phyloP scores from a whole-genome alignment of 106 monocot genomes.

The Agapanthus africanus region DNA sequence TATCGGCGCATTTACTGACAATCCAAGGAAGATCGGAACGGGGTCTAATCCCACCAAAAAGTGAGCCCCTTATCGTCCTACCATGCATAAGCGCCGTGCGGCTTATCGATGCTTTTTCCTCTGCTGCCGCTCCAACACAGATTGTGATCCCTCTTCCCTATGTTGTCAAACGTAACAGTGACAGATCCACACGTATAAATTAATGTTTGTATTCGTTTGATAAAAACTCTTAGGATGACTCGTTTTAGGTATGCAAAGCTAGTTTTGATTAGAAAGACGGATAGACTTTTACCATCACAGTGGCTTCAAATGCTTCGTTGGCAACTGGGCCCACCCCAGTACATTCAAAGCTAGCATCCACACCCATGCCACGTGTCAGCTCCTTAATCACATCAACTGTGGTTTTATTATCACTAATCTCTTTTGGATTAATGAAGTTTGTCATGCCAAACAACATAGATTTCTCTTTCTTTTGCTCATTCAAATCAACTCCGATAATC shows the following conservation, averaged over 20 bases:
- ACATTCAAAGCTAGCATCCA: slow-evolving; percentile 11
- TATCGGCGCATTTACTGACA: slow-evolving; percentile 3
- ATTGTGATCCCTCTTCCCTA: slow-evolving; percentile 4
- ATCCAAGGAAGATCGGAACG: slow-evolving; percentile 6
- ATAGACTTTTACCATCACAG: slow-evolving; percentile 1
- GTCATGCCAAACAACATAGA: slow-evolving; percentile 4
- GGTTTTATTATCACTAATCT: not conserved
- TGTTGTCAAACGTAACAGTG: not conserved
- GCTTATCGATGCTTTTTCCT: not conserved
- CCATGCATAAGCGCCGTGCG: not conserved
- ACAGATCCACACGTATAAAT: not conserved
- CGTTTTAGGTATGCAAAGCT: too few species aligned
- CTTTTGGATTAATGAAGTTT: slow-evolving; percentile 7
- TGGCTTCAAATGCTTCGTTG: slow-evolving; percentile 7
- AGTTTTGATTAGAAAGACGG: too few species aligned
- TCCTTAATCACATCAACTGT: not conserved
- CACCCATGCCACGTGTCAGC: slow-evolving; percentile 1
- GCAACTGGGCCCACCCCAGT: not conserved
- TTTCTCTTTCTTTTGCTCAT: not conserved
- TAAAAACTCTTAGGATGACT: too few species aligned
- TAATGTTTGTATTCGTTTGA: not conserved
- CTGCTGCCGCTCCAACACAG: not conserved
- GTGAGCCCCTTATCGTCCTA: slow-evolving; percentile 3
- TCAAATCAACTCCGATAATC: slow-evolving; percentile 7
- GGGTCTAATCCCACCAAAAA: slow-evolving; percentile 10